Conservation (phyloP, 2,329 filamentous ascomycete genomes). For the Alternaria sp. region DNA sequence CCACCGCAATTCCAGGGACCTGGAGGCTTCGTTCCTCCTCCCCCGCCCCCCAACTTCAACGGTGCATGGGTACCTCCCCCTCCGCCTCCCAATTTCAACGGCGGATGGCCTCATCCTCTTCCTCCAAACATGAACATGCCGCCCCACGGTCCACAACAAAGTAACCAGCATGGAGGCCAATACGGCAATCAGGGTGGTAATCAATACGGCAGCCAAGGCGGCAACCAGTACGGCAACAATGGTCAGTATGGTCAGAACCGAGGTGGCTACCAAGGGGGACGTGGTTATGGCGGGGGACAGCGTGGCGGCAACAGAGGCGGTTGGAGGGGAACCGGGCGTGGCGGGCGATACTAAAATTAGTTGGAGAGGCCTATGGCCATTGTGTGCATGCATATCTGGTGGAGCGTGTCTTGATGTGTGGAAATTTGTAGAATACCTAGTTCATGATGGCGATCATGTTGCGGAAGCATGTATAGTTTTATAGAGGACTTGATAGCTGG, state of each 20-base stretch:
- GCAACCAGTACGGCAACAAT: constrained; percentile 19
- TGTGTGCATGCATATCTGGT: background rate
- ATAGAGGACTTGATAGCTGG: background rate
- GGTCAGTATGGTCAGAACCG: constrained; percentile 19
- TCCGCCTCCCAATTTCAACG: constrained; percentile 34
- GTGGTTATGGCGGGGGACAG: constrained; percentile 19
- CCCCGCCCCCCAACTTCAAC: constrained; percentile 36
- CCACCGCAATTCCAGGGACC: constrained; percentile 30
- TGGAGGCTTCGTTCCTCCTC: constrained; percentile 30
- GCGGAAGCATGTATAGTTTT: background rate
- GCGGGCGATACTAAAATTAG: constrained; percentile 23
- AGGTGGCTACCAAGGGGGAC: constrained; percentile 22
- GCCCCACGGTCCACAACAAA: constrained; percentile 18
- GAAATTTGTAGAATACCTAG: background rate
- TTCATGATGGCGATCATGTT: background rate
- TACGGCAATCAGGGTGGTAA: constrained; percentile 18
- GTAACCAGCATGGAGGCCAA: constrained; percentile 19
- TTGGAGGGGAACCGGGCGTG: constrained; percentile 27
- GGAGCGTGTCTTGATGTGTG: background rate
- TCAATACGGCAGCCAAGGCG: constrained; percentile 18
- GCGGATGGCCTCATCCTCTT: constrained; percentile 28
- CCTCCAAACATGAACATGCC: constrained; percentile 29
- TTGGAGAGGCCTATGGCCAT: background rate
- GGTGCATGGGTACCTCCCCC: constrained; percentile 29
- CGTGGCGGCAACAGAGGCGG: constrained; percentile 22